Evolutionary conservation across 2,329 filamentous ascomycete species (phyloP), one percentile per base, ranked within the genome.

Genomic region (Fusarium sp.): DNA sequence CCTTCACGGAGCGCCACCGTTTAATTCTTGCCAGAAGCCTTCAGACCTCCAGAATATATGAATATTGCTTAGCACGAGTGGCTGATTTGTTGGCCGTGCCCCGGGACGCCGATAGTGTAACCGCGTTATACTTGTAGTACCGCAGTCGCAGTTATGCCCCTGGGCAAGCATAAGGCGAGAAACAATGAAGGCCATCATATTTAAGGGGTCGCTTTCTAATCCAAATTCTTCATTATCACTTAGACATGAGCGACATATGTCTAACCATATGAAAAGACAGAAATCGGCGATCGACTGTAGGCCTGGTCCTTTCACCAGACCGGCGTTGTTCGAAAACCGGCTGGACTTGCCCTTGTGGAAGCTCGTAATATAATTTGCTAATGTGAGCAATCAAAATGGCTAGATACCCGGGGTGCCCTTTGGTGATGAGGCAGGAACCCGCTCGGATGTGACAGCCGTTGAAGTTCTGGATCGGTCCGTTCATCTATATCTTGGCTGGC

Each of bases 371-470:
- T 47, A 54, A 48, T 35, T 54, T 63, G 33, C 22, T 14, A 57
- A n/a, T 9, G 30, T 35, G 30, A 55, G 26, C 26, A 47, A 35
- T 24, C 22, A 18, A 16, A 38, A 38, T 44, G 35, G 26, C 42
- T 42, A 42, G 38, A 51, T 38, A 18, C 13, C 31, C 44, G 53
- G n/a, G 45, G 30, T 58, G 30, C 36, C 48, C 41, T 55, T 35
- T n/a, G 24, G 44, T 47, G n/a, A 42, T 41, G 31, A 61, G 61
- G 61, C 28, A 53, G 44, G 33, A 67, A 64, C 42, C 68, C 70
- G 61, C 47, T 63, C 64, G 41, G 64, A 63, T 58, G 59, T 59
- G 35, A 59, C 58, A 54, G 67, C 45, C 57, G 26, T 47, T 24
- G n/a, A 59, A 48, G 24, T 38, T 63, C 42, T 50, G 30, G 20